These are phyloP conservation scores for Chaetomium fimeti DNA, from an alignment of 495 filamentous ascomycete species.

Conservation along the genomic window DNA sequence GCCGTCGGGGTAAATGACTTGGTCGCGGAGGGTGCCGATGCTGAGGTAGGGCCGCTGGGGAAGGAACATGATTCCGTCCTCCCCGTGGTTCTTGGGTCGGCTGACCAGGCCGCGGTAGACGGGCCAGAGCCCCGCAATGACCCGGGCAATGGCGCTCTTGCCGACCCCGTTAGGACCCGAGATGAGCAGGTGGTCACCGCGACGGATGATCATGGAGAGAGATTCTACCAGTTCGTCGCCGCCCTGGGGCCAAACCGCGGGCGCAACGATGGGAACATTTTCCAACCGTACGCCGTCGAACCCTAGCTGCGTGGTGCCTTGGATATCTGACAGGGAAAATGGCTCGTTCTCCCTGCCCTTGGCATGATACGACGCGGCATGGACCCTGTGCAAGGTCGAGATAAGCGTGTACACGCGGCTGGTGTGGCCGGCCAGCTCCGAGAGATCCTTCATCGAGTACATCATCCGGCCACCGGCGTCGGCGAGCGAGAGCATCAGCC, in stretches of 20 bases:
- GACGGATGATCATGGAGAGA: constrained; percentile 79
- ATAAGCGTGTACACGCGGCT: constrained; percentile 94
- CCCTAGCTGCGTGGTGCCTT: constrained; percentile 88
- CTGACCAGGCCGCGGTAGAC: constrained; percentile 88
- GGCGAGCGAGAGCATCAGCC: constrained; percentile 94
- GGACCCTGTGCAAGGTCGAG: constrained; percentile 87
- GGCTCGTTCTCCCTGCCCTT: constrained; percentile 69
- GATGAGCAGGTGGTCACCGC: constrained; percentile 90
- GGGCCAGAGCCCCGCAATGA: constrained; percentile 93
- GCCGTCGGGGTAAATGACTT: constrained; percentile 96
- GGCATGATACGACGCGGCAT: constrained; percentile 81
- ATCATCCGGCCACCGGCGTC: constrained; percentile 98
- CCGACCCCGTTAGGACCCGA: constrained; percentile 94
- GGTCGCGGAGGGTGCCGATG: constrained; percentile 92
- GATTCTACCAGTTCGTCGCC: constrained; percentile 90
- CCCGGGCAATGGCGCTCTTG: constrained; percentile 84
- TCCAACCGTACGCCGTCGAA: constrained; percentile 94
- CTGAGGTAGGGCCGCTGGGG: constrained; percentile 92
- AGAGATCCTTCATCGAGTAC: constrained; percentile 98
- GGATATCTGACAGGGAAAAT: constrained; percentile 83
- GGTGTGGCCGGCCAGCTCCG: constrained; percentile 91
- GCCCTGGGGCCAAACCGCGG: constrained; percentile 74
- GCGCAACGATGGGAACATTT: constrained; percentile 88
- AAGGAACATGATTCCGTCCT: constrained; percentile 96
- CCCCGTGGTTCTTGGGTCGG: constrained; percentile 72